phyloP scores from a whole-genome alignment of 345 rosid species.

The Triadica sebifera region DNA sequence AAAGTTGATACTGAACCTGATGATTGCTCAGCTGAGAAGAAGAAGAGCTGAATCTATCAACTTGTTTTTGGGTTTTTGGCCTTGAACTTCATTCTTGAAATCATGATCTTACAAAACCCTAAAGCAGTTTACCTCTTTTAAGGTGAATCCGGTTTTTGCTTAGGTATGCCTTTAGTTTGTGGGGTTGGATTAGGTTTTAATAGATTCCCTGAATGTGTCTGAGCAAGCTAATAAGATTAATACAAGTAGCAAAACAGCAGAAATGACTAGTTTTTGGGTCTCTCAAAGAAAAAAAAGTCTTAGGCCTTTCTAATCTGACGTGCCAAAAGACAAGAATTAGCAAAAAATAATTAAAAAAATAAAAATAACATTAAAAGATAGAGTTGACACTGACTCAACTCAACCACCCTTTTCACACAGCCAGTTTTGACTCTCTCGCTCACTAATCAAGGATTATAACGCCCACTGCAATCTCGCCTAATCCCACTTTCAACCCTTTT shows the following conservation, averaged over 20 bases:
- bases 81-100: conserved; percentile 10
- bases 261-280: conserved; percentile 12
- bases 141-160: conserved; percentile 9
- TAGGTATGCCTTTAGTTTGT: background rate
- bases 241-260: conserved; percentile 21
- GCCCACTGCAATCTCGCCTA: conserved; percentile 24
- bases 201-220: conserved; percentile 26
- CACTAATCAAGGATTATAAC: conserved; percentile 20
- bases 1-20: conserved; percentile 7
- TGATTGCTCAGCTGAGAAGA: background rate
- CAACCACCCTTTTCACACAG: conserved; percentile 17
- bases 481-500: background rate
- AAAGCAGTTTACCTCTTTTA: background rate
- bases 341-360: background rate
- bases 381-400: conserved; percentile 23
- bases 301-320: conserved; percentile 13
- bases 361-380: background rate
- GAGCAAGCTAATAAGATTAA: conserved; percentile 21
- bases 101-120: conserved; percentile 24
- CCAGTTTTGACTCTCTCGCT: conserved; percentile 18
- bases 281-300: conserved; percentile 10
- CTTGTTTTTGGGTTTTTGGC: background rate
- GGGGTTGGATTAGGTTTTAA: conserved; percentile 13
- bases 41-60: background rate
- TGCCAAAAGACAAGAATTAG: conserved; percentile 19